A percentile compares a stretch with the other conserved stretches of the same genome.
These are phyloP conservation scores for Diplodia corticola DNA, from an alignment of 2,329 filamentous ascomycete genomes.

Conservation along the genomic window DNA sequence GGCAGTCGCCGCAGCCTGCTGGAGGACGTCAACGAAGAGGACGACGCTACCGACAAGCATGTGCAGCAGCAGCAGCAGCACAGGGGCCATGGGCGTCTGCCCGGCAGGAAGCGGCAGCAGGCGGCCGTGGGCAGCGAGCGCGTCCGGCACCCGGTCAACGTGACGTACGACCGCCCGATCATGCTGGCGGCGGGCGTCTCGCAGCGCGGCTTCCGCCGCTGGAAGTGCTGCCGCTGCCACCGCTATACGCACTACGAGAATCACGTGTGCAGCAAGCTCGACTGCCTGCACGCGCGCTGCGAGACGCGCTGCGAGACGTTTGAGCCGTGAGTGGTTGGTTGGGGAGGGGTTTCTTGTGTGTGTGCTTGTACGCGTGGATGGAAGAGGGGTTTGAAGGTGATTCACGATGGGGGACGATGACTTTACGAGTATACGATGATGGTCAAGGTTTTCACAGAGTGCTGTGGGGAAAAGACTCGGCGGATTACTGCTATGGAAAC, in stretches of 20 bases:
- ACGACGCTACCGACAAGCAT: background rate
- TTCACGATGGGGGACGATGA: background rate
- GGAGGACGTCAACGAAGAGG: background rate
- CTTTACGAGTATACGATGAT: background rate
- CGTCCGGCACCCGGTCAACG: background rate
- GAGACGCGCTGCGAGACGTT: background rate
- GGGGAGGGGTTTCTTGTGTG: too few relatives aligned
- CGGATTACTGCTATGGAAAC: background rate
- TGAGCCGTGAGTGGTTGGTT: background rate
- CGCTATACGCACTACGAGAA: constrained; percentile 23
- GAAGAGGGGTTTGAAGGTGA: background rate
- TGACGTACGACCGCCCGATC: constrained; percentile 1
- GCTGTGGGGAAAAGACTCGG: background rate
- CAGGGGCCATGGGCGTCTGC: too few relatives aligned
- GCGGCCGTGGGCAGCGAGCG: background rate
- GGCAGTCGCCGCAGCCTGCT: background rate
- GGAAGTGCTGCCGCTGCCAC: constrained; percentile 22
- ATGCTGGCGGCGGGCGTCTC: background rate
- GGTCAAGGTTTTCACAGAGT: too few relatives aligned
- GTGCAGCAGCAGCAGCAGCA: background rate
- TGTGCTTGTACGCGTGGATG: background rate
- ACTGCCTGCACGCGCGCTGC: constrained; percentile 21
- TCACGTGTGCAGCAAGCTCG: constrained; percentile 19
- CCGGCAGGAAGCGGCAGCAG: too few relatives aligned
- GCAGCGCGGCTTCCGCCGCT: constrained; percentile 5